These are phyloP conservation scores for Sisymbrium irio DNA, from an alignment of 345 rosid species.

Conservation along the genomic window DNA sequence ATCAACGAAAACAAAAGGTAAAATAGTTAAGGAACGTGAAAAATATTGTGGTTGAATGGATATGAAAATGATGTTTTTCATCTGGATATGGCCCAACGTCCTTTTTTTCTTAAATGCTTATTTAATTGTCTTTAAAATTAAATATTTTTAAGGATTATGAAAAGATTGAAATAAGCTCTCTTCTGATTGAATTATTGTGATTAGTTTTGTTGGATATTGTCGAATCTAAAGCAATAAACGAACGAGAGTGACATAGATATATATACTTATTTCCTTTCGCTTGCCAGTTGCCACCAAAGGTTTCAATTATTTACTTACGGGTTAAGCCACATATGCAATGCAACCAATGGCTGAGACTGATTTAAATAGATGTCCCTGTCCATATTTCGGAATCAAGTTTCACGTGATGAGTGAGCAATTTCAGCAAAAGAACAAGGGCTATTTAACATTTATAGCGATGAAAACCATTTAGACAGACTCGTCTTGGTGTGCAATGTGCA, in stretches of 20 bases:
- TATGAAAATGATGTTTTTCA: no score
- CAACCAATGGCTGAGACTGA: constrained; percentile 8
- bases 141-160: not conserved
- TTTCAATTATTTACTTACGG: not conserved
- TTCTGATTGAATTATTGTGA: not conserved
- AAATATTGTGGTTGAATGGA: constrained; percentile 13
- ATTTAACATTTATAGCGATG: constrained; percentile 14
- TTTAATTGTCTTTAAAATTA: not conserved
- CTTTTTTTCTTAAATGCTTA: not conserved
- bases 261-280: not conserved
- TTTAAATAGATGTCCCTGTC: not conserved
- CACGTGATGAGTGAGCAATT: constrained; percentile 22
- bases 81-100: constrained; percentile 13
- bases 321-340: not conserved
- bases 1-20: not conserved
- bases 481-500: constrained; percentile 18
- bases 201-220: not conserved
- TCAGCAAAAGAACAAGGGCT: not conserved
- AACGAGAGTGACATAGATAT: not conserved
- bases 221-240: constrained; percentile 21
- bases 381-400: constrained; percentile 11
- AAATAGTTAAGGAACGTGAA: constrained; percentile 10
- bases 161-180: not conserved
- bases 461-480: constrained; percentile 2
- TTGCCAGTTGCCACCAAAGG: not conserved